Base-by-base conservation (phyloP, 495 filamentous ascomycete genomes). In the Sporormia fimetaria region DNA sequence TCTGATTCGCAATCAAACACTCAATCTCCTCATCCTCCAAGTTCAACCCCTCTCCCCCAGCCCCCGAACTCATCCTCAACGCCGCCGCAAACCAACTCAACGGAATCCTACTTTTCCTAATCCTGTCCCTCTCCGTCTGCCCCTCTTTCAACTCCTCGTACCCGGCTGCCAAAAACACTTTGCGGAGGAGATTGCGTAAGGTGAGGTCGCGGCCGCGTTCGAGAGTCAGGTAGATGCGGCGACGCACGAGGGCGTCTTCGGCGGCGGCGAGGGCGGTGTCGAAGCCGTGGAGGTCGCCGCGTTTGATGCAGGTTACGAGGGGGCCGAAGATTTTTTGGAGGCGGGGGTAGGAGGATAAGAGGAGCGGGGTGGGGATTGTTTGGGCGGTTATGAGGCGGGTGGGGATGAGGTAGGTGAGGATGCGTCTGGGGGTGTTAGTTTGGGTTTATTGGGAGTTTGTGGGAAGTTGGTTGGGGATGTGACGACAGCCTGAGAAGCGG, bases 351-450 rank as follows among this genome's bases (percentile, higher is more conserved):
- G 71, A 73, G 6, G 69, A 62, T 1, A 98, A 74, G 0, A 96
- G 73, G 27, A 65, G 50, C 33, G 66, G 54, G 40, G 75, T 83
- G 8, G 90, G 92, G 1, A 96, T 72, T 0, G 71, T 81, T 58
- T 92, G 87, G 0, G 76, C 82, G 7, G 82, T 95, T 27, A 95
- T 71, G 22, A 98, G 75, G 37, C 80, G 83, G 44, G 84, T 92
- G 0, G 90, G 90, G 37, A 98, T 81, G 14, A 98, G 76, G 51
- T 98, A 96, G 2, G 83, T 92, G n/a, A 96, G 70, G 44, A 98
- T 94, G 30, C 92, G 67, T 55, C 83, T 92, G 26, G 1, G 3
- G 21, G 23, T 12, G 21, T 51, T 40, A 50, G 47, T 24, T 7
- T 16, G 12, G 17, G 14, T 39, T 17, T 18, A 23, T 12, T 8